phyloP scores from a whole-genome alignment of 148 eudicot genomes.

The Fagopyrum esculentum region DNA sequence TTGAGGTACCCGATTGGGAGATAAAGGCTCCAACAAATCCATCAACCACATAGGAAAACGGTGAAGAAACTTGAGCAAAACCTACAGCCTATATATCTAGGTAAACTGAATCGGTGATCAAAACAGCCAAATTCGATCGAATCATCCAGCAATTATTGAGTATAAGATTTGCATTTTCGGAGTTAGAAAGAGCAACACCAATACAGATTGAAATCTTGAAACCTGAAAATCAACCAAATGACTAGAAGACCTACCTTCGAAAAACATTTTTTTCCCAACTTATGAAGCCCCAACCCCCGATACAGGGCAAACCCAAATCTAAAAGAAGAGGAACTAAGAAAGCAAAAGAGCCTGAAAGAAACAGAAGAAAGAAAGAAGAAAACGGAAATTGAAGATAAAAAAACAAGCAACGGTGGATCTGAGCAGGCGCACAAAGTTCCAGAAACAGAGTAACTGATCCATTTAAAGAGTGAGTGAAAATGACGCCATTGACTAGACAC shows the following conservation, averaged over 20 bases:
- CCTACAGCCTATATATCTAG: background rate
- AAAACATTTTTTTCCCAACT: background rate
- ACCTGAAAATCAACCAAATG: background rate
- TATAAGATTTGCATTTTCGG: background rate
- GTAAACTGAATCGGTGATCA: background rate
- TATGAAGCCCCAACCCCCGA: background rate
- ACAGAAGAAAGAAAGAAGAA: background rate
- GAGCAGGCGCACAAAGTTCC: slow-evolving; percentile 11
- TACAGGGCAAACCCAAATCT: background rate
- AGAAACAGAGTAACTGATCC: slow-evolving; percentile 12
- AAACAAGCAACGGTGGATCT: slow-evolving; percentile 16
- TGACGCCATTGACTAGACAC: slow-evolving; percentile 10
- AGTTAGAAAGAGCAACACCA: background rate
- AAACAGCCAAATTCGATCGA: background rate
- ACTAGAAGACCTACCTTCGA: background rate
- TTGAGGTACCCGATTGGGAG: background rate
- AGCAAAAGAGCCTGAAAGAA: background rate
- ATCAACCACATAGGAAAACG: background rate
- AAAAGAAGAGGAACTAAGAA: background rate
- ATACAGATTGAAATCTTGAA: background rate
- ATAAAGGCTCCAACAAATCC: background rate
- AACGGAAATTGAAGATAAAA: background rate
- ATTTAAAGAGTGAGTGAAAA: slow-evolving; percentile 10
- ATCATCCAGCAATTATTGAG: background rate
- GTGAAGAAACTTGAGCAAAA: background rate